Conservation (phyloP, 1,139 yeast species). For the Geotrichum carabidarum region DNA sequence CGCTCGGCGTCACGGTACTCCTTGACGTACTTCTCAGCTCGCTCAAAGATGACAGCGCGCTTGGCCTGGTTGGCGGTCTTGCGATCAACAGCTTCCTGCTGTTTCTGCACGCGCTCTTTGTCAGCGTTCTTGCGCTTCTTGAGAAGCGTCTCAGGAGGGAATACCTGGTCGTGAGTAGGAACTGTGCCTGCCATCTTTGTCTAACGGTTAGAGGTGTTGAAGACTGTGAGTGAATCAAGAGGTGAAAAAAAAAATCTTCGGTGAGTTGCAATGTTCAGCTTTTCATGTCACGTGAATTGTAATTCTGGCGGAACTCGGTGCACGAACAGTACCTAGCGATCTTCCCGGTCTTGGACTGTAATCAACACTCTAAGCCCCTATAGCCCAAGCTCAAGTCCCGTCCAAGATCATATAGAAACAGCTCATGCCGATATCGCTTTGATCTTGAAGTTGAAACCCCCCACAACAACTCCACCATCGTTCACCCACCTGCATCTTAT, state of each 20-base stretch:
- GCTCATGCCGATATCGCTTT: no score
- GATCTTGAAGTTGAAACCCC: no score
- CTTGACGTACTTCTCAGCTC: slow-evolving; percentile 97
- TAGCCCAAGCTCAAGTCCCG: no score
- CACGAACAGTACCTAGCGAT: no score
- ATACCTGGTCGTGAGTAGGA: slow-evolving; percentile 33
- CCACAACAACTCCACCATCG: no score
- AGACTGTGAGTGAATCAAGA: background rate
- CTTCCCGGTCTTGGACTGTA: no score
- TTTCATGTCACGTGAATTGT: background rate
- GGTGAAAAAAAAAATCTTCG: background rate
- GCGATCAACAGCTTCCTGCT: slow-evolving; percentile 50
- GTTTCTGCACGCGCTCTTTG: slow-evolving; percentile 59
- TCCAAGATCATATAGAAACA: no score
- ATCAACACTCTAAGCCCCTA: no score
- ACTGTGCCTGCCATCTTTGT: slow-evolving; percentile 23
- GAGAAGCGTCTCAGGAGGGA: slow-evolving; percentile 86
- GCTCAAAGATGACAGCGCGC: slow-evolving; percentile 91
- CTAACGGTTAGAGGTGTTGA: no score
- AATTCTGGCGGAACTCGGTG: no score
- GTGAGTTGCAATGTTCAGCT: background rate
- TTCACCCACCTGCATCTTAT: no score
- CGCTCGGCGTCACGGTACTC: slow-evolving; percentile 96
- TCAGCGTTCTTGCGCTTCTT: slow-evolving; percentile 80
- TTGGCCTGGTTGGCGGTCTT: slow-evolving; percentile 56